Conservation (phyloP, 2,329 filamentous ascomycete species). For the Neonectria hederae region DNA sequence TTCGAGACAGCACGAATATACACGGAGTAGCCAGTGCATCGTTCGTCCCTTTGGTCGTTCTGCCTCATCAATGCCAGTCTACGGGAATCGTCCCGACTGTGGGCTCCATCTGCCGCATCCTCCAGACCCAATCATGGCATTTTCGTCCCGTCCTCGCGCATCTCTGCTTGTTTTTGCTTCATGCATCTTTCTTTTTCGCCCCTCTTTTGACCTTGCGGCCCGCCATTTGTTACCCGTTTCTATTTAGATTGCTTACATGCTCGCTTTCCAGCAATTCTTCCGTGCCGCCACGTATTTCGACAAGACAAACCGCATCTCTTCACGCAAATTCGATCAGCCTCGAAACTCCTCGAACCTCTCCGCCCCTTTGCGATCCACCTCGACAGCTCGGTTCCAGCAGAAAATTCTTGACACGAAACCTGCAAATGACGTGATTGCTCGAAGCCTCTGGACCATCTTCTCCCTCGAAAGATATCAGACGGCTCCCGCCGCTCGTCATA, state of each 20-base stretch:
- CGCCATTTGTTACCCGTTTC: slow-evolving; percentile 17
- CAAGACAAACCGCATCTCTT: slow-evolving; percentile 1
- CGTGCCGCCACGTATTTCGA: slow-evolving; percentile 27
- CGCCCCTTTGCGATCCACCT: background rate
- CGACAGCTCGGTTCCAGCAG: slow-evolving; percentile 1
- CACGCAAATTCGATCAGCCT: slow-evolving; percentile 18
- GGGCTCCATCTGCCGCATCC: slow-evolving; percentile 23
- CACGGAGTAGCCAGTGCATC: background rate
- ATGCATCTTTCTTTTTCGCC: slow-evolving; percentile 11
- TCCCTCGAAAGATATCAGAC: slow-evolving; percentile 19
- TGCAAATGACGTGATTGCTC: slow-evolving; percentile 34
- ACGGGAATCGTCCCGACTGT: slow-evolving; percentile 16
- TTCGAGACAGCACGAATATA: background rate
- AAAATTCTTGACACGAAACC: slow-evolving; percentile 6
- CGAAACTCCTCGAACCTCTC: slow-evolving; percentile 6
- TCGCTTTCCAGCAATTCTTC: slow-evolving; percentile 2
- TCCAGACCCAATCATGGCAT: slow-evolving; percentile 27
- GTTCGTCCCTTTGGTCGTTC: slow-evolving; percentile 7
- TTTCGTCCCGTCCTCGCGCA: slow-evolving; percentile 34
- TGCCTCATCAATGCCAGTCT: background rate
- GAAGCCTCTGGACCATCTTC: slow-evolving; percentile 8
- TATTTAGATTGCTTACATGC: slow-evolving; percentile 16
- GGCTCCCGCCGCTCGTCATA: slow-evolving; percentile 21
- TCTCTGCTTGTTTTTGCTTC: slow-evolving; percentile 22
- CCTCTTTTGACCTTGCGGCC: slow-evolving; percentile 23